Conservation (phyloP, 495 filamentous ascomycete genomes). For the Jackrogersella multiformis region DNA sequence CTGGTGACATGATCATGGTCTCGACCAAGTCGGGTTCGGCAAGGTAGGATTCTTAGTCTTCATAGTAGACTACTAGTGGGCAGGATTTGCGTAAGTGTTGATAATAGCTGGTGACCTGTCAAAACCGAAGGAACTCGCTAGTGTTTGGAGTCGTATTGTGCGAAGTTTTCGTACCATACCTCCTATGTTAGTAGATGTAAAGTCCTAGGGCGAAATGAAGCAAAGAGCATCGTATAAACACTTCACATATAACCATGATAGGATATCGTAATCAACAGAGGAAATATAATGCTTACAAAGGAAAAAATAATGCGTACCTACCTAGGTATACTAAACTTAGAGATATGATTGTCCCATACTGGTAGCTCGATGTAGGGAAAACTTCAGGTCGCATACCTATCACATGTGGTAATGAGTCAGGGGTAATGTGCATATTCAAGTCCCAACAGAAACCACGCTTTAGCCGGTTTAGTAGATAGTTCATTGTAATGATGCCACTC, state of each 20-base stretch:
- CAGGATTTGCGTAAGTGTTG: not conserved
- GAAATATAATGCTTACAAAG: not conserved
- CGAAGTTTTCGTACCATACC: not conserved
- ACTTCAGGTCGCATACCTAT: slow-evolving; percentile 5
- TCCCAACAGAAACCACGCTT: slow-evolving; percentile 24
- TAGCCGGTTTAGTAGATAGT: not conserved
- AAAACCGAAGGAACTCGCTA: not conserved
- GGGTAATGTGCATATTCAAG: slow-evolving; percentile 28
- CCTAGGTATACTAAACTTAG: not conserved
- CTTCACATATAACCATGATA: not conserved
- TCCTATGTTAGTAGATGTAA: slow-evolving; percentile 8
- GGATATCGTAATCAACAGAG: not conserved
- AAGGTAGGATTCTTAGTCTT: not conserved
- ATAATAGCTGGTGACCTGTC: slow-evolving; percentile 13
- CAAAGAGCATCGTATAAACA: not conserved
- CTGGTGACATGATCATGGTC: not conserved
- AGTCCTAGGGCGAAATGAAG: not conserved
- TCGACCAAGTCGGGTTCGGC: not conserved
- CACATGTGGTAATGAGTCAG: slow-evolving; percentile 15
- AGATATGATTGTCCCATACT: not conserved
- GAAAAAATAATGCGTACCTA: not conserved
- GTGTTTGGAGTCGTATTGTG: not conserved
- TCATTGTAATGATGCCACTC: slow-evolving; percentile 11
- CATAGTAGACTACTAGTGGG: not conserved
- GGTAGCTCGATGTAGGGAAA: not conserved